Evolutionary conservation across 495 filamentous ascomycete genomes (phyloP), one percentile per base, ranked within the genome.

Genomic region (Trichocladium antarcticum): DNA sequence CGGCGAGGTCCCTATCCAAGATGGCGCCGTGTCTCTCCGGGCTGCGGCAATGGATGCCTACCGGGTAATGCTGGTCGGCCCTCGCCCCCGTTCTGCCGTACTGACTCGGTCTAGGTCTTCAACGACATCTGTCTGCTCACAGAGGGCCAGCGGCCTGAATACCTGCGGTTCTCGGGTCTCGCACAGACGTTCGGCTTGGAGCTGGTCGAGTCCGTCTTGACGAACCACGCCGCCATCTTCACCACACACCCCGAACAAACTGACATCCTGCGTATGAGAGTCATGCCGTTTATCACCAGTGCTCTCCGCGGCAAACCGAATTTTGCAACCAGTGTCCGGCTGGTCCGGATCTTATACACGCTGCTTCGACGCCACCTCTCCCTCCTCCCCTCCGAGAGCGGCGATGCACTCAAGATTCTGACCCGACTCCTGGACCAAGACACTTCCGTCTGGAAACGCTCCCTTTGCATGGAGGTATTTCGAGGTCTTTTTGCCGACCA

Each of bases 401-500:
- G 90, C 39, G 83, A 89, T 65, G 84, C 85, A 11, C 68, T 97
- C 15, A 79, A 82, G 15, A 73, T 94, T n/a, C 65, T 97, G 14
- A 95, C 84, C 7, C 87, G 93, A 54, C 75, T 93, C 55, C 72
- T 97, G 12, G 92, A 98, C 56, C 84, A 84, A 12, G 93, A 95
- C 49, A 78, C 79, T 5, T 70, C 78, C 1, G 61, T 77, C 5
- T 98, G 92, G 92, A 95, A 86, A 59, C 73, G 93, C 32, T 80
- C 85, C 1, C 61, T 95, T 15, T 90, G 86, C 53, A 89, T 98
- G 81, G 92, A 98, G 58, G 74, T 94, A 0, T 87, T 94, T 54
- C 77, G 85, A 27, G 84, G 82, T 19, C 74, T 97, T 34, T 93
- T 93, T 64, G 70, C 83, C 0, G 88, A 95, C 44, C 78, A 84